Conservation (phyloP, 768 basidiomycete genomes). For the Mrakia blollopis region DNA sequence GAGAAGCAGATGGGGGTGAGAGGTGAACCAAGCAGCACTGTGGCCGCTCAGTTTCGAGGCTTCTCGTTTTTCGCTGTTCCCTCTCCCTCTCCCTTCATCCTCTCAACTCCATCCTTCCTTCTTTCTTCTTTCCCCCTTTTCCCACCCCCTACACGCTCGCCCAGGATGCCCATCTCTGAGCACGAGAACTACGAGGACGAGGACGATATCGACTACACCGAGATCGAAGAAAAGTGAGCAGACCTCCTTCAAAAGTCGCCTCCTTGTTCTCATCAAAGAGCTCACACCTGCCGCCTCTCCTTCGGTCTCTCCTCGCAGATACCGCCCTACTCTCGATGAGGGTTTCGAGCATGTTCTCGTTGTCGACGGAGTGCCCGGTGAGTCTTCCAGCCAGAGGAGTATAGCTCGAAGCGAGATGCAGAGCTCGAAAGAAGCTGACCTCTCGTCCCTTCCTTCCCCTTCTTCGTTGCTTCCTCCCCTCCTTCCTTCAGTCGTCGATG, state of each 20-base stretch:
- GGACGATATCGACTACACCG: constrained; percentile 76
- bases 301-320: constrained; percentile 51
- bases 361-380: constrained; percentile 79
- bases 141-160: background rate
- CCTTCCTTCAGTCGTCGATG: constrained; percentile 57
- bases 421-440: background rate
- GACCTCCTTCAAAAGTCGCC: background rate
- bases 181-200: constrained; percentile 44
- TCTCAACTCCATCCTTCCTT: background rate
- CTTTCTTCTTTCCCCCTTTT: background rate
- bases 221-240: constrained; percentile 77
- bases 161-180: constrained; percentile 27
- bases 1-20: background rate
- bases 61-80: too few species aligned
- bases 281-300: constrained; percentile 5
- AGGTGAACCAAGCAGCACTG: background rate
- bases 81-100: background rate
- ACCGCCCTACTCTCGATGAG: constrained; percentile 73
- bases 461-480: background rate
- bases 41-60: background rate
- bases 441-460: background rate
- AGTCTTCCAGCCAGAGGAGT: background rate
- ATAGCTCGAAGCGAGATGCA: background rate
- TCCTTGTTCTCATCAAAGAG: background rate
- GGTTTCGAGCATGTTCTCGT: constrained; percentile 87